Percentiles rank a stretch among this genome's conserved stretches.
These are phyloP conservation scores for Candida sanyaensis DNA, from an alignment of 1,139 yeast genomes.

Conservation along the genomic window DNA sequence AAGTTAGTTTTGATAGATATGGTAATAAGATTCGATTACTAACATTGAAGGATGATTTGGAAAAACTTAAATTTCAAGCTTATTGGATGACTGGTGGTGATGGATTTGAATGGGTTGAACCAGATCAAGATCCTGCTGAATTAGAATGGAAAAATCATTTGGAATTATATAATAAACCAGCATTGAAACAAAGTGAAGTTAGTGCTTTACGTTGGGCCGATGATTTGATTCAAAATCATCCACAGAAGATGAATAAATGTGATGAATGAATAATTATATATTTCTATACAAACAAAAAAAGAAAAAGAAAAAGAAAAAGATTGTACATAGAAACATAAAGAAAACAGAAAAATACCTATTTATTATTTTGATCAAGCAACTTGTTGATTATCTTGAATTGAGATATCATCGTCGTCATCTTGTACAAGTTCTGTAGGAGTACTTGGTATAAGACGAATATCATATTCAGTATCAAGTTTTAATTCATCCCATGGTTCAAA, in stretches of 20 bases:
- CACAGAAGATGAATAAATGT: background rate
- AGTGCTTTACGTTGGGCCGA: constrained; percentile 39
- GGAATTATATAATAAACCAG: constrained; percentile 23
- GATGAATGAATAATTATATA: background rate
- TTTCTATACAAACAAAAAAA: background rate
- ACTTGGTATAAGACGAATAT: constrained; percentile 47
- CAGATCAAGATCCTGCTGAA: constrained; percentile 80
- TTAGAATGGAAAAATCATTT: constrained; percentile 52
- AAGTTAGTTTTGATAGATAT: constrained; percentile 36
- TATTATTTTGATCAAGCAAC: background rate
- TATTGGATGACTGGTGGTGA: constrained; percentile 81
- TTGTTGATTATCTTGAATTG: background rate
- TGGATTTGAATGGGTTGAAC: constrained; percentile 78
- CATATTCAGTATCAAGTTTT: constrained; percentile 44
- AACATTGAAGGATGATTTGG: constrained; percentile 44
- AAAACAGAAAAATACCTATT: background rate
- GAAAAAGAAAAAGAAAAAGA: too few species aligned
- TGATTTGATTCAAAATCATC: constrained; percentile 25
- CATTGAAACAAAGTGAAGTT: constrained; percentile 16
- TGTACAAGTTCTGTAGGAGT: constrained; percentile 1
- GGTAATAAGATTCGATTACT: constrained; percentile 44
- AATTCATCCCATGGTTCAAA: constrained; percentile 58
- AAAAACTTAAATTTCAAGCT: constrained; percentile 64
- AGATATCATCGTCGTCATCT: background rate
- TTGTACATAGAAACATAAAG: background rate